phyloP scores from a whole-genome alignment of 208 protist genomes.

The Leishmania tropica region DNA sequence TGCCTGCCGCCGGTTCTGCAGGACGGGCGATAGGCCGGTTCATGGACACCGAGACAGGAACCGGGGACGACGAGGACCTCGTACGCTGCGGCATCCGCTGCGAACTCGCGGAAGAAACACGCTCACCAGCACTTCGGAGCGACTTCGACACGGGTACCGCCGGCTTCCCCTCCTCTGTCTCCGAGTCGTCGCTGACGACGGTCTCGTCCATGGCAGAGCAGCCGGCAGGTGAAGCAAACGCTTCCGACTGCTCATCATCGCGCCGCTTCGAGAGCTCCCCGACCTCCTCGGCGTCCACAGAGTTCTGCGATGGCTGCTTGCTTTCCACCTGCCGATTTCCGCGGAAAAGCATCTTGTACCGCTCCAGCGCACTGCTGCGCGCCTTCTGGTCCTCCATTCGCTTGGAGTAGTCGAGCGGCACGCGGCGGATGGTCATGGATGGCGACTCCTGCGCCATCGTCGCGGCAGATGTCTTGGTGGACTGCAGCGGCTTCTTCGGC shows the following conservation, averaged over 20 bases:
- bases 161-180: conserved; percentile 3
- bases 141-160: conserved; percentile 3
- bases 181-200: conserved; percentile 32
- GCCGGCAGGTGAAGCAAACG: conserved; percentile 2
- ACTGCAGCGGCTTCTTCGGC: conserved; percentile 3
- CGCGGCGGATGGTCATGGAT: conserved; percentile 50
- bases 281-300: neutral
- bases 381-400: conserved; percentile 46
- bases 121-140: neutral
- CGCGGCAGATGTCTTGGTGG: conserved; percentile 6
- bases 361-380: conserved; percentile 57
- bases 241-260: neutral
- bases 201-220: conserved; percentile 25
- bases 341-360: conserved; percentile 63
- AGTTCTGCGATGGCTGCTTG: conserved; percentile 8
- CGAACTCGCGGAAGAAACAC: neutral
- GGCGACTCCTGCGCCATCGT: conserved; percentile 25
- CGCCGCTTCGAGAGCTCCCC: neutral
- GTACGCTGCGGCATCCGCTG: conserved; percentile 9
- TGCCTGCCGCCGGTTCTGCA: neutral
- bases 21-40: conserved; percentile 8
- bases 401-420: conserved; percentile 51
- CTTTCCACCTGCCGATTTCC: conserved; percentile 23
- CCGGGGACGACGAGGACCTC: conserved; percentile 6
- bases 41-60: conserved; percentile 12